phyloP scores from a whole-genome alignment of 2,329 filamentous ascomycete genomes.

The Dactylellina leptospora region DNA sequence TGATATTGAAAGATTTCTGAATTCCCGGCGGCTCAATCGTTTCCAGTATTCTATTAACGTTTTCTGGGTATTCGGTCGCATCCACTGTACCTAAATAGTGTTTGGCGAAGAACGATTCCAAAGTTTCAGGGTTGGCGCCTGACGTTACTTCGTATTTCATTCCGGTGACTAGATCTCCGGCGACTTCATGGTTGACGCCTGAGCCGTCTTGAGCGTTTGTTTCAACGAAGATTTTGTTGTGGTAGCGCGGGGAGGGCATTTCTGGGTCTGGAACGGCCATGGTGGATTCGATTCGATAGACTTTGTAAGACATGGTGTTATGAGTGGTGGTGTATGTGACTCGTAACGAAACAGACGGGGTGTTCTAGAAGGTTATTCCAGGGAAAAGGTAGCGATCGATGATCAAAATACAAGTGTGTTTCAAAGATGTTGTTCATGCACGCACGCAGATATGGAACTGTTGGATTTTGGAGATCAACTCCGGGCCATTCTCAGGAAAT shows the following conservation, averaged over 20 bases:
- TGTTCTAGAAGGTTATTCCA: no score
- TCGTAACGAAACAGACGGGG: no score
- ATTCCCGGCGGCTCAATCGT: background rate
- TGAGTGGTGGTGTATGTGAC: no score
- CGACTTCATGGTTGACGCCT: constrained; percentile 17
- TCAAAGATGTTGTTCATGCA: no score
- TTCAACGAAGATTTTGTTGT: constrained; percentile 35
- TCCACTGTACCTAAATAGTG: constrained; percentile 14
- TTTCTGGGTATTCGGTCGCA: constrained; percentile 18
- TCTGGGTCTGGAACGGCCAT: constrained; percentile 20
- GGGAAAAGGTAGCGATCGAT: no score
- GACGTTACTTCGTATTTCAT: constrained; percentile 22
- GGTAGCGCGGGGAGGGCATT: constrained; percentile 27
- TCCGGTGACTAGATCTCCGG: constrained; percentile 29
- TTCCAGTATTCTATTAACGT: constrained; percentile 10
- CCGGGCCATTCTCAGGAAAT: no score
- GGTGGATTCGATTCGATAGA: constrained; percentile 22
- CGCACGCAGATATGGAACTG: no score
- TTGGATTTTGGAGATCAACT: no score
- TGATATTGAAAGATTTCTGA: constrained; percentile 33
- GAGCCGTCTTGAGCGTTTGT: constrained; percentile 14
- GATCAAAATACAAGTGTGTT: no score
- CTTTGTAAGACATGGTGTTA: constrained; percentile 27
- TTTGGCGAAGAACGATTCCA: constrained; percentile 1
- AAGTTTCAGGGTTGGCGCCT: background rate